phyloP scores from a whole-genome alignment of 805 yeast species.

The Naumovozyma dairenensis region DNA sequence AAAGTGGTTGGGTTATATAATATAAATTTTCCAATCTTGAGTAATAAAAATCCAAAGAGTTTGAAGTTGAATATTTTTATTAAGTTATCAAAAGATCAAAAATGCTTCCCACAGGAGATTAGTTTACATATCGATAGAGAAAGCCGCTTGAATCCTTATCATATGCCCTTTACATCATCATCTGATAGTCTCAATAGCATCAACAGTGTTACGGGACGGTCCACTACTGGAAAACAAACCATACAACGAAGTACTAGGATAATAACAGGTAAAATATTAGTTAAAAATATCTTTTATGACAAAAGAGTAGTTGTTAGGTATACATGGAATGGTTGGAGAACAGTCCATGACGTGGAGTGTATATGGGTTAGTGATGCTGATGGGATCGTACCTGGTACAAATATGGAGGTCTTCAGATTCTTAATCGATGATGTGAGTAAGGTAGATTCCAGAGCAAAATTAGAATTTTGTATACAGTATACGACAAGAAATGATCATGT shows the following conservation, averaged over 20 bases:
- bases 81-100: constrained; percentile 18
- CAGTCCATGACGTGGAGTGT: constrained; percentile 33
- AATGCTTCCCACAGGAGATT: constrained; percentile 20
- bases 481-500: constrained; percentile 16
- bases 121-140: constrained; percentile 12
- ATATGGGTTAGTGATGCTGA: constrained; percentile 25
- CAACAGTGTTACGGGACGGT: not conserved
- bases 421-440: constrained; percentile 18
- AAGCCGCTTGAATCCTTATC: not conserved
- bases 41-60: constrained; percentile 21
- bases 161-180: not conserved
- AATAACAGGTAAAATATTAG: constrained; percentile 69
- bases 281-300: constrained; percentile 59
- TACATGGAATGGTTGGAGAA: constrained; percentile 71
- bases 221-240: no score
- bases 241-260: constrained; percentile 6
- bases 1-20: constrained; percentile 19
- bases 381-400: constrained; percentile 21
- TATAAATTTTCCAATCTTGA: constrained; percentile 22
- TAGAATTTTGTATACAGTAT: constrained; percentile 25
- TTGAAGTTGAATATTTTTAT: constrained; percentile 23
- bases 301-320: constrained; percentile 65
- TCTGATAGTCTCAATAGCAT: not conserved
- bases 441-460: constrained; percentile 8
- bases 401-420: constrained; percentile 26